phyloP scores from a whole-genome alignment of 1,139 yeast species.

The Protomyces gravidus region DNA sequence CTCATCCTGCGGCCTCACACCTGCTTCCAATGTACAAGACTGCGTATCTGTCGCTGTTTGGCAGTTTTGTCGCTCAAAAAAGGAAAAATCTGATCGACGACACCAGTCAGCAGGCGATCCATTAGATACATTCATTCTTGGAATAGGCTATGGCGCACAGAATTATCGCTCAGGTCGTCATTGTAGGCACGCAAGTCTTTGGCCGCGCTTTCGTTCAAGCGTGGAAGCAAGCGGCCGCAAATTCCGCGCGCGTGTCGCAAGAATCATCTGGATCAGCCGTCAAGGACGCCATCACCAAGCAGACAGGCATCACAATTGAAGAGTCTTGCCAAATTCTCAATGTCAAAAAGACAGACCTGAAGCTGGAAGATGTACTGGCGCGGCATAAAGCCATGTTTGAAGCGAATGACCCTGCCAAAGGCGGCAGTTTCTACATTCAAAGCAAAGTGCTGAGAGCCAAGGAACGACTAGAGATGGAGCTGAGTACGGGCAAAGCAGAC shows the following conservation, averaged over 20 bases:
- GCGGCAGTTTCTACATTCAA: constrained; percentile 88
- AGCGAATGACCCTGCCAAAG: constrained; percentile 86
- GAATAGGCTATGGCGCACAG: constrained; percentile 23
- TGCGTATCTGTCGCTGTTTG: background rate
- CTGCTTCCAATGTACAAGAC: background rate
- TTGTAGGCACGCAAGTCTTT: constrained; percentile 93
- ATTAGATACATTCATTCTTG: background rate
- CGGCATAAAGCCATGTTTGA: constrained; percentile 80
- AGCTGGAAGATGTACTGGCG: constrained; percentile 60
- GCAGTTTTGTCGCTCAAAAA: background rate
- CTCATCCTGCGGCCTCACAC: background rate
- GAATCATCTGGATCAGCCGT: constrained; percentile 21
- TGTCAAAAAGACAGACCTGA: constrained; percentile 53
- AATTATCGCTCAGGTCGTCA: constrained; percentile 56
- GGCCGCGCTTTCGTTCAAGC: constrained; percentile 97
- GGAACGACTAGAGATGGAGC: constrained; percentile 47
- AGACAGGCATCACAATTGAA: constrained; percentile 54
- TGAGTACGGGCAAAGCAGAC: constrained; percentile 5
- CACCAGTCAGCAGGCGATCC: background rate
- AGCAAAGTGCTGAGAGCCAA: constrained; percentile 86
- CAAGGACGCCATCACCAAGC: constrained; percentile 30
- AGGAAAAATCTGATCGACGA: background rate
- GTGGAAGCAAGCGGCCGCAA: constrained; percentile 90
- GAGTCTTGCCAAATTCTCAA: constrained; percentile 91
- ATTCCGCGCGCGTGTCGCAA: constrained; percentile 49